Evolutionary conservation across 805 yeast genomes (phyloP).

Genomic region (Candida ponderosae): DNA sequence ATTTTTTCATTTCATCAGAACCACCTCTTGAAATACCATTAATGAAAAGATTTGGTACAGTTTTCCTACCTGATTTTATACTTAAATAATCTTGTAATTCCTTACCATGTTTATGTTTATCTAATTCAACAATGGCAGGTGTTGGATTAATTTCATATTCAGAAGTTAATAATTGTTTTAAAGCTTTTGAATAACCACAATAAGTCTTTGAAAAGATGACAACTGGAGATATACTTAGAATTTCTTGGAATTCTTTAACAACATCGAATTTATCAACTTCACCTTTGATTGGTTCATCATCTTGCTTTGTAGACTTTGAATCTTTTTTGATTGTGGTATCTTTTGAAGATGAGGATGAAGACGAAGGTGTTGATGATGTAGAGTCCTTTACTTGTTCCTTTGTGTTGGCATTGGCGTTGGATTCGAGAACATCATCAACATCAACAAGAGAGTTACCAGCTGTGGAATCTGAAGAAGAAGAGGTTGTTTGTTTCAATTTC

Average conservation of each 20-base stretch:
- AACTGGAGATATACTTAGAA: constrained; percentile 56
- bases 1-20: constrained; percentile 63
- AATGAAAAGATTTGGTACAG: constrained; percentile 87
- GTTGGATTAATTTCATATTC: constrained; percentile 67
- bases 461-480: too few species aligned
- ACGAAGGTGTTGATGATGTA: background rate
- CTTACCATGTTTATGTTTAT: constrained; percentile 67
- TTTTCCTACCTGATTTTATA: constrained; percentile 62
- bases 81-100: constrained; percentile 70
- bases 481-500: too few species aligned
- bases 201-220: constrained; percentile 44
- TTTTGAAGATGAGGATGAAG: background rate
- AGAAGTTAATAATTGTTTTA: constrained; percentile 57
- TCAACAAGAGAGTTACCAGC: background rate
- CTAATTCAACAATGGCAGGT: constrained; percentile 74
- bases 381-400: background rate
- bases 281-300: constrained; percentile 2
- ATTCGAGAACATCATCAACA: background rate
- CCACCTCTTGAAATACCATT: constrained; percentile 81
- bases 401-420: background rate
- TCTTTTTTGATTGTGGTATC: background rate
- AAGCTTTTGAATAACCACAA: constrained; percentile 71
- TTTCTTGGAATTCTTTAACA: constrained; percentile 45
- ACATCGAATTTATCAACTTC: constrained; percentile 34
- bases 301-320: too few species aligned